Base-by-base conservation (phyloP, 176 grass and related monocot species). In the Tillandsia leiboldiana region DNA sequence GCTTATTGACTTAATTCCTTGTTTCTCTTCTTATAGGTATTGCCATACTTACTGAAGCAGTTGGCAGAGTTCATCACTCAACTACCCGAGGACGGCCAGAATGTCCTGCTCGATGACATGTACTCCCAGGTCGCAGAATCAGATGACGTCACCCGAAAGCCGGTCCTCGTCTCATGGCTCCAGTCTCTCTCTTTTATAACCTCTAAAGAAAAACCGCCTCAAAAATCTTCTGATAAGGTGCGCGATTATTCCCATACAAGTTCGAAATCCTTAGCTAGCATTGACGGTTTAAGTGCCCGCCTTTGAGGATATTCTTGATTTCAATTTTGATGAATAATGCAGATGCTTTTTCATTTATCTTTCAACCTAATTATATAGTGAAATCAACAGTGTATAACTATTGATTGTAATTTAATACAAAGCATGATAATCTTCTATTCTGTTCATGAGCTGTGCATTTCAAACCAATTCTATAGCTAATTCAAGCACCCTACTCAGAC, bases 111-210 rank as follows among this genome's bases (percentile, higher is more conserved):
- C 0, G 83, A 91, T 15, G 89, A 97, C 49, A 89, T 92, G 82
- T 86, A 97, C 27, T 26, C 81, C 18, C 77, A 81, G 68, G 93
- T 92, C 2, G 93, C 93, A 0, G 89, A 97, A 65, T 97, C 93
- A 15, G 89, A 97, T 0, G 86, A 97, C 81, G 94, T 97, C 18
- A 85, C 80, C 12, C 66, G 94, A 67, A 97, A 97, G 66, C 94
- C 94, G 0, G 84, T 97, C 5, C 79, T 92, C 1, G 89, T 92
- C 1, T 92, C 89, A 0, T 97, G 94, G 89, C 70, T 97, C 63
- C 94, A 97, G 49, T 97, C 94, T 27, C 82, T 97, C 63, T 92
- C 86, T 10, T 97, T 87, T 69, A 64, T 92, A 65, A 92, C 86
- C 74, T 92, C 84, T 11, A 86, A 90, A 27, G 26, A 17, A 61